Conservation (phyloP, 768 basidiomycete genomes). For the Tulasnella sp. region DNA sequence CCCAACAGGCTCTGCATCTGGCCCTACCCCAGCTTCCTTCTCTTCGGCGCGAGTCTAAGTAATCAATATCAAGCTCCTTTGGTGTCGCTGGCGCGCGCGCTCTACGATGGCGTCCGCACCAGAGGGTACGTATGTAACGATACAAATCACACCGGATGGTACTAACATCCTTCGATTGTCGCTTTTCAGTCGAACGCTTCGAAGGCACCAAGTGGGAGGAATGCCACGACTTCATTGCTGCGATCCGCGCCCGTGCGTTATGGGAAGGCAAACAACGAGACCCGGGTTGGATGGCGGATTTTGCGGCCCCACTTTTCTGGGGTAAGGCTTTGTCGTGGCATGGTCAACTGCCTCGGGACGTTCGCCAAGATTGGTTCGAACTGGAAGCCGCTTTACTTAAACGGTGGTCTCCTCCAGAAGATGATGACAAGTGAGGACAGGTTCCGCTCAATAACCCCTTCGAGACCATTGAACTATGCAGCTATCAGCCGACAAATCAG, state of each 20-base stretch:
- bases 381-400: not conserved
- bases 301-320: not conserved
- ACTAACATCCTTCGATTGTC: too few species aligned
- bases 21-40: too few species aligned
- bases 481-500: too few species aligned
- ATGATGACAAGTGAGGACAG: not conserved
- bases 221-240: not conserved
- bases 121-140: too few species aligned
- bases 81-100: too few species aligned
- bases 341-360: not conserved
- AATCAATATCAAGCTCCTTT: too few species aligned
- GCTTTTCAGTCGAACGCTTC: not conserved
- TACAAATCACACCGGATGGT: too few species aligned
- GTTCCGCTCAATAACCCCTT: too few species aligned
- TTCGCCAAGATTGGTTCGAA: not conserved
- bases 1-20: too few species aligned
- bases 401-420: not conserved
- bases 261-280: conserved; percentile 3
- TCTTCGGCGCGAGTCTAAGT: too few species aligned
- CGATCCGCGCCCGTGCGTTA: not conserved
- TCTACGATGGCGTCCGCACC: too few species aligned
- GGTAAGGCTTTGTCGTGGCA: not conserved
- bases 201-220: not conserved
- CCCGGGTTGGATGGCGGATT: not conserved
- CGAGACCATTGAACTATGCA: too few species aligned